Evolutionary conservation across 164 flowering plant genomes (phyloP).

Genomic region (Aristolochia fimbriata): DNA sequence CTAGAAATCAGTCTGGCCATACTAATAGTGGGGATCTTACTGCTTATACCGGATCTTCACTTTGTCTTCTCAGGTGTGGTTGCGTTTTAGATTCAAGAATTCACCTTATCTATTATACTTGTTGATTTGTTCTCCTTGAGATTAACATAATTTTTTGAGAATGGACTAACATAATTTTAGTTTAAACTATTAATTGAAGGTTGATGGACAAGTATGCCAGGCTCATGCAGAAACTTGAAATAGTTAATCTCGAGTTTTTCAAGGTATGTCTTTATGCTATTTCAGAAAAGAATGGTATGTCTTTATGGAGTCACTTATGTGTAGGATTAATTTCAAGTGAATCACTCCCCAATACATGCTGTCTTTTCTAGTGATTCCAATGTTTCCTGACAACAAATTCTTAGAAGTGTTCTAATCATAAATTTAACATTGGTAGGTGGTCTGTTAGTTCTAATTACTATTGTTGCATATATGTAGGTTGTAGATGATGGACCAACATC

Average conservation of each 20-base stretch:
- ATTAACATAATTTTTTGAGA: neutral
- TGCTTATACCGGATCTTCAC: slow-evolving; percentile 88
- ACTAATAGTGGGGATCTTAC: slow-evolving; percentile 45
- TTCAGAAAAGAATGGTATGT: too few relatives aligned
- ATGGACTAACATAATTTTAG: neutral
- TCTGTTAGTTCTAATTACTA: too few relatives aligned
- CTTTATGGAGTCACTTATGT: too few relatives aligned
- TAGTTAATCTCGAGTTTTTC: slow-evolving; percentile 74
- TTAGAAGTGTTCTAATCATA: too few relatives aligned
- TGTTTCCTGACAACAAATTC: too few relatives aligned
- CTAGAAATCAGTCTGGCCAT: slow-evolving; percentile 34
- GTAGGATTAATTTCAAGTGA: too few relatives aligned
- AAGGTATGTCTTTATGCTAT: slow-evolving; percentile 34
- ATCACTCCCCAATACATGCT: too few relatives aligned
- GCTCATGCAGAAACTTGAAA: slow-evolving; percentile 95
- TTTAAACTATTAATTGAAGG: slow-evolving; percentile 22
- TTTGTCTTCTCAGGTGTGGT: slow-evolving; percentile 76
- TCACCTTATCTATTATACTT: neutral
- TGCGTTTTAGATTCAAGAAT: neutral
- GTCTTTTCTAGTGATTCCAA: too few relatives aligned
- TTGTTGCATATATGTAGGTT: too few relatives aligned
- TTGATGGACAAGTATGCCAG: slow-evolving; percentile 97
- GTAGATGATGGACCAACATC: too few relatives aligned
- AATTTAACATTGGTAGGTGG: too few relatives aligned
- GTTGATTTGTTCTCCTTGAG: neutral